phyloP scores from a whole-genome alignment of 2,329 filamentous ascomycete genomes.

The Aotearoamyces nothofagi region DNA sequence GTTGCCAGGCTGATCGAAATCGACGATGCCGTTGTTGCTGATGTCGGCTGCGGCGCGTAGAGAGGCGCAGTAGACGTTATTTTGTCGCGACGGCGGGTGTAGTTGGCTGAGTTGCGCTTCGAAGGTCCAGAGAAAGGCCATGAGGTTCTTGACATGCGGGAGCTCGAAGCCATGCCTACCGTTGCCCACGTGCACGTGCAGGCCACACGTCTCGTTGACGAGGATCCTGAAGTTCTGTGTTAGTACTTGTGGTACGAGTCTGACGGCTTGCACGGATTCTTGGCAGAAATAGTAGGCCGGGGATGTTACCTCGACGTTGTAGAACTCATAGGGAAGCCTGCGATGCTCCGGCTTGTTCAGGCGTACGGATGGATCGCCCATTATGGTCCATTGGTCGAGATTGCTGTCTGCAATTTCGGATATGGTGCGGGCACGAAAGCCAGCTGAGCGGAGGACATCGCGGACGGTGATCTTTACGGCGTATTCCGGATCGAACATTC shows the following conservation, averaged over 20 bases:
- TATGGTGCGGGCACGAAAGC: not conserved
- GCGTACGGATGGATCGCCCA: not conserved
- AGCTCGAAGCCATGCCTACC: conserved; percentile 11
- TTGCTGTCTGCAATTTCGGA: not conserved
- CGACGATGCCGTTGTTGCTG: too few species aligned
- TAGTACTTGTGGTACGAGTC: conserved; percentile 5
- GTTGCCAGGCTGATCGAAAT: too few species aligned
- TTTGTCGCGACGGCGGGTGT: too few species aligned
- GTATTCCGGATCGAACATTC: not conserved
- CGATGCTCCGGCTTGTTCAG: too few species aligned
- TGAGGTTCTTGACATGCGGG: conserved; percentile 15
- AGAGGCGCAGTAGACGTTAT: too few species aligned
- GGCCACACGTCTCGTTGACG: conserved; percentile 11
- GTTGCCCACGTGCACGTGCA: conserved; percentile 20
- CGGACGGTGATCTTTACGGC: too few species aligned
- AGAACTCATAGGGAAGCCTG: conserved; percentile 7
- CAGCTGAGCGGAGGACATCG: not conserved
- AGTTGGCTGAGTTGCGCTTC: conserved; percentile 15
- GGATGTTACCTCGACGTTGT: conserved; percentile 9
- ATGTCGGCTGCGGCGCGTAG: too few species aligned
- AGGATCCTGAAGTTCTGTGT: conserved; percentile 8
- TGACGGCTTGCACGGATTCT: conserved; percentile 5
- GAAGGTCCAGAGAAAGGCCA: conserved; percentile 14
- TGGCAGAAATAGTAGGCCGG: conserved; percentile 7
- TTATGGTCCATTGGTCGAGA: not conserved